phyloP scores from a whole-genome alignment of 495 filamentous ascomycete species.

The Penicillium arizonense region DNA sequence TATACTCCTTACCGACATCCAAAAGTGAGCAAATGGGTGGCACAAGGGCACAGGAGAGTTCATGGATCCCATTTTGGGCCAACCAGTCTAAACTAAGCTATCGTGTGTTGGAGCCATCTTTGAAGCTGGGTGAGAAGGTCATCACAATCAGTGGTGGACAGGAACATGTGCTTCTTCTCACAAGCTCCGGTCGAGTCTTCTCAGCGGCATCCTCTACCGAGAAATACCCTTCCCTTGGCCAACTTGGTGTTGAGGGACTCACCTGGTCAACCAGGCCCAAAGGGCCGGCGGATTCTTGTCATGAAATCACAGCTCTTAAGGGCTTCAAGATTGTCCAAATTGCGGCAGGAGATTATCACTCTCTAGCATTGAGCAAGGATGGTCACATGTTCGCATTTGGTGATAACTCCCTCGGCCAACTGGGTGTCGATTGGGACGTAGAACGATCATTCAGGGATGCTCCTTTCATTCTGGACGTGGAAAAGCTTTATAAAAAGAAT shows the following conservation, averaged over 20 bases:
- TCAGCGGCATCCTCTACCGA: conserved; percentile 75
- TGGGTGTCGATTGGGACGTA: conserved; percentile 69
- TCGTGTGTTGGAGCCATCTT: conserved; percentile 64
- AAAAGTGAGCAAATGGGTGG: conserved; percentile 63
- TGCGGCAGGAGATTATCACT: conserved; percentile 85
- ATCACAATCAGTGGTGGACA: conserved; percentile 69
- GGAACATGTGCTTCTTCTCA: conserved; percentile 83
- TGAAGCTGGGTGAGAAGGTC: conserved; percentile 74
- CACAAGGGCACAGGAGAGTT: conserved; percentile 57
- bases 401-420: conserved; percentile 83
- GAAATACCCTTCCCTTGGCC: conserved; percentile 76
- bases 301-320: conserved; percentile 67
- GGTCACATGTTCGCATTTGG: conserved; percentile 87
- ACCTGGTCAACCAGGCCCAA: conserved; percentile 74
- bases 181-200: conserved; percentile 83
- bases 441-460: conserved; percentile 61
- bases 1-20: conserved; percentile 85
- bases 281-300: conserved; percentile 74
- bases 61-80: conserved; percentile 77
- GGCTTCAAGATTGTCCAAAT: conserved; percentile 66
- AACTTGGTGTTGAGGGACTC: conserved; percentile 81
- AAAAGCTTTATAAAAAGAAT: conserved; percentile 66
- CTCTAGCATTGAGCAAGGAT: conserved; percentile 67
- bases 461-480: conserved; percentile 65
- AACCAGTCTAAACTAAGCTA: conserved; percentile 62